Base-by-base conservation (phyloP, 2,329 filamentous ascomycete species). In the Aspergillus tubingensis region DNA sequence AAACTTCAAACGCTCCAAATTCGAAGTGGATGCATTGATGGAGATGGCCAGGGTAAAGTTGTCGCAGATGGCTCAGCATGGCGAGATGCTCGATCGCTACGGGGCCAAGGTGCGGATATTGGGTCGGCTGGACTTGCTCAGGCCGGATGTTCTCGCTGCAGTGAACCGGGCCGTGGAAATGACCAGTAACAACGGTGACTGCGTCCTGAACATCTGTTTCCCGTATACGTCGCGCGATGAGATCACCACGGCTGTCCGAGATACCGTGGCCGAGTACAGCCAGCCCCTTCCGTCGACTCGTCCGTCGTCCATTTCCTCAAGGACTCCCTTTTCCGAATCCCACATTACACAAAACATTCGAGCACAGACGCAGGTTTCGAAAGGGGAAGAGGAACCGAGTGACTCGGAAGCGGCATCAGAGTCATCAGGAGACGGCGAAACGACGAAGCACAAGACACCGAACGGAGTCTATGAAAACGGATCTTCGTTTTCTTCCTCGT, bases 11-110 rank as follows among this genome's bases (percentile, higher is more conserved):
- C 88, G 95, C 5, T 94, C 92, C 21, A 93, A 95, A 77, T 95
- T 96, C 77, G 95, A 99, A 76, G 95, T 99, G 8, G 92, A 97
- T 73, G 93, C 92, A 30, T 81, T 99, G 64, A 99, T 99, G 95
- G 90, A 96, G 73, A 92, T 99, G 83, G 94, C 94, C 62, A 97
- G 96, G 81, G 87, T 95, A 70, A 98, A 98, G 80, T 83, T 99
- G 25, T 87, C 90, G 62, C 95, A 99, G 76, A 82, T 99, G 68
- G 88, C 91, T 25, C 91, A 96, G 72, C 95, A 99, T 70, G 95
- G 95, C 30, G 93, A 96, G 71, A 82, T 99, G 25, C 84, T 99
- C 39, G 92, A 98, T 70, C 88, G 91, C 64, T 99, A 98, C 71
- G 95, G 94, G 36, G 95, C 94, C 27, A 86, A 88, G 58, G 88